Base-by-base conservation (phyloP, 2,329 filamentous ascomycete genomes). In the Aureobasidium vineae region DNA sequence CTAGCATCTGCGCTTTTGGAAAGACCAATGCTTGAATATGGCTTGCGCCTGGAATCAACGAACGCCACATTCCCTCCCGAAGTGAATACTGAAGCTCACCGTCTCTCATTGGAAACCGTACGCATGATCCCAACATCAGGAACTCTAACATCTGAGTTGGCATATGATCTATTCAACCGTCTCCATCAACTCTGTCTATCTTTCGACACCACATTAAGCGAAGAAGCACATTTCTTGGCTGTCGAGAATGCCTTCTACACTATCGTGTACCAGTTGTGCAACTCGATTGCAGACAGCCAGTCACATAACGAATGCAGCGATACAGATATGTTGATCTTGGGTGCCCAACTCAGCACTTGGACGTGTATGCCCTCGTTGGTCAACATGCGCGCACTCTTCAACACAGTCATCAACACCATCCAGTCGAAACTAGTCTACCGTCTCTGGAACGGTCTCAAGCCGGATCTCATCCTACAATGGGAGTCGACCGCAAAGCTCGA, bases 371-470 rank as follows among this genome's bases (percentile, higher is more conserved):
- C 61, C 1, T 43, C 36, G 6, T 15, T 64, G 23, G 61, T 64
- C 2, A 64, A 64, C 61, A 64, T 64, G 61, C 61, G 61, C 28
- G 49, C 47, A 4, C 61, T 64, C 19, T 64, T 64, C 61, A 64
- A 64, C 61, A 64, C 61, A 19, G 61, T 64, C 61, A 54, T 64
- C 61, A 64, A 54, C 49, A 45, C 61, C 26, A 64, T 64, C 15
- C 61, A 64, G 45, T 53, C 47, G 10, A 64, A 64, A 45, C 13
- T 64, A 26, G 61, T 64, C 16, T 64, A 64, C 28, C 61, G 61
- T 28, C 36, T 64, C 23, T 64, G 61, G 61, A 64, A 64, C n/a
- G 61, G 61, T 11, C 49, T 64, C n/a, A 64, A 64, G n/a, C 47
- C 47, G 26, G 61, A 64, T 26, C 38, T 64, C 19, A 64, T 64